Evolutionary conservation across 2,329 filamentous ascomycete species (phyloP).

Genomic region (Pyrenophora graminea): DNA sequence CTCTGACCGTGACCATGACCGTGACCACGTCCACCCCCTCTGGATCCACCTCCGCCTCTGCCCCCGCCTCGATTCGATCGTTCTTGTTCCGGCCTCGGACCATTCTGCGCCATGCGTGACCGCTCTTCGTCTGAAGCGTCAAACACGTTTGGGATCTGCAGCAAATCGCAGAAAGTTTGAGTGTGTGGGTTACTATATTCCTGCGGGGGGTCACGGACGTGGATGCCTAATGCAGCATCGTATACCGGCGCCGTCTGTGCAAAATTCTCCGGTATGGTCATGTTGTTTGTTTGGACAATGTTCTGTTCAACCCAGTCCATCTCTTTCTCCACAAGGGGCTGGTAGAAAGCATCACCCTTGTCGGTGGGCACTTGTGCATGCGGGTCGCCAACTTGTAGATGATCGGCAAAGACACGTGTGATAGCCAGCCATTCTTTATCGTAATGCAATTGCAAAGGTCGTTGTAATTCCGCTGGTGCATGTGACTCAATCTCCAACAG

Average conservation of each 20-base stretch:
- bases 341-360: constrained; percentile 71
- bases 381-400: constrained; percentile 62
- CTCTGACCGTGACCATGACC: constrained; percentile 27
- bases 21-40: constrained; percentile 30
- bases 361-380: constrained; percentile 60
- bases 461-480: constrained; percentile 31
- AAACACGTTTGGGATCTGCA: constrained; percentile 78
- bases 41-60: constrained; percentile 37
- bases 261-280: constrained; percentile 80
- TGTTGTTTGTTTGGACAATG: constrained; percentile 63
- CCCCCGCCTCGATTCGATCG: constrained; percentile 32
- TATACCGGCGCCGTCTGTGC: constrained; percentile 73
- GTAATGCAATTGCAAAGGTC: constrained; percentile 70
- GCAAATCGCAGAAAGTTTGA: constrained; percentile 73
- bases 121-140: constrained; percentile 72
- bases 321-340: constrained; percentile 68
- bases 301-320: constrained; percentile 81
- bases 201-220: constrained; percentile 65
- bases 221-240: constrained; percentile 60
- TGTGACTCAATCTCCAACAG: constrained; percentile 60
- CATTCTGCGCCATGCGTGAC: constrained; percentile 34
- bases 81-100: constrained; percentile 35
- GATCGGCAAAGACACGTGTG: constrained; percentile 74
- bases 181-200: constrained; percentile 93
- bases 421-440: constrained; percentile 97